Conservation (phyloP, 108 stramenopile species). For the Nitzschia sp. region DNA sequence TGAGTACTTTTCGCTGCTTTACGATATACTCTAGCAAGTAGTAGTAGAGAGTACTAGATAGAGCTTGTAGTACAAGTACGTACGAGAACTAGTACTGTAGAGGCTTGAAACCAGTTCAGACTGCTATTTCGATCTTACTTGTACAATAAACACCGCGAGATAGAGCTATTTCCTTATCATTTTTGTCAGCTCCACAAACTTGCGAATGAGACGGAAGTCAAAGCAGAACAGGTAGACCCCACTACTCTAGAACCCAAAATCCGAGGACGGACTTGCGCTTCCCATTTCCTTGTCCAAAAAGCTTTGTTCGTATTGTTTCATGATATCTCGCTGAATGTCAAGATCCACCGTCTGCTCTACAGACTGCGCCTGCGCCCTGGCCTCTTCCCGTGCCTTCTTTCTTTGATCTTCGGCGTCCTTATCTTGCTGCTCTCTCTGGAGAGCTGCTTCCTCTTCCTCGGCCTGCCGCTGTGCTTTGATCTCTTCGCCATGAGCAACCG, state of each 20-base stretch:
- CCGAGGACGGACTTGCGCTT: constrained; percentile 84
- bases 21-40: background rate
- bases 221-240: too few species aligned
- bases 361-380: constrained; percentile 61
- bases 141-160: too few species aligned
- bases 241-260: constrained; percentile 93
- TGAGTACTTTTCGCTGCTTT: too few species aligned
- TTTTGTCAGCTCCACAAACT: too few species aligned
- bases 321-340: constrained; percentile 81
- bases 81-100: too few species aligned
- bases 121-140: too few species aligned
- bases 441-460: constrained; percentile 73
- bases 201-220: too few species aligned
- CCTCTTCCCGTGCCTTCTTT: constrained; percentile 72
- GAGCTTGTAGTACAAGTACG: too few species aligned
- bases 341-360: constrained; percentile 86
- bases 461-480: constrained; percentile 69
- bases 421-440: constrained; percentile 64
- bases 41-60: background rate
- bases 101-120: too few species aligned
- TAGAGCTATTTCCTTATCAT: too few species aligned
- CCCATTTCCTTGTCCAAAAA: constrained; percentile 75
- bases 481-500: constrained; percentile 76
- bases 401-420: constrained; percentile 67
- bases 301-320: constrained; percentile 81